Conservation (phyloP, 805 yeast genomes). For the Wickerhamiella parazyma region DNA sequence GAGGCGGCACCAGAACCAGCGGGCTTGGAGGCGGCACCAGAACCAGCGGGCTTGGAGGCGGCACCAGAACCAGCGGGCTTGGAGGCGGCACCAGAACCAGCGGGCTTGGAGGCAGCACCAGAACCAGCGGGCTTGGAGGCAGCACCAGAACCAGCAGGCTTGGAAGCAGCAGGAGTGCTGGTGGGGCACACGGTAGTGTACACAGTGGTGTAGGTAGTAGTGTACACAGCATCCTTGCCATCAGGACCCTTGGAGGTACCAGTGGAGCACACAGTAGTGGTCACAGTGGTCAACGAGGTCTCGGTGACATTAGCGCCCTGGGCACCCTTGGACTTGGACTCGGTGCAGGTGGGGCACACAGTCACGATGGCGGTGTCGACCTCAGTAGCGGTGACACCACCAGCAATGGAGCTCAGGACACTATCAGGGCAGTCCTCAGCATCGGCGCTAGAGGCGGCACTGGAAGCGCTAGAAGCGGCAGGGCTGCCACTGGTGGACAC, state of each 20-base stretch:
- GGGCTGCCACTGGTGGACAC: neutral
- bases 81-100: too few relatives aligned
- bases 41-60: too few relatives aligned
- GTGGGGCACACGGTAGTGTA: neutral
- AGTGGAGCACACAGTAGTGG: neutral
- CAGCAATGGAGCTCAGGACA: neutral
- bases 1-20: too few relatives aligned
- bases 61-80: too few relatives aligned
- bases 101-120: conserved; percentile 17
- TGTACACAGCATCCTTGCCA: neutral
- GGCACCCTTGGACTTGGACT: too few relatives aligned
- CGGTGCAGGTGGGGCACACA: neutral
- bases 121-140: conserved; percentile 2
- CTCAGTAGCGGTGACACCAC: neutral
- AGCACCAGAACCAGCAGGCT: conserved; percentile 9
- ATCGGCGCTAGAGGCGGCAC: conserved; percentile 11
- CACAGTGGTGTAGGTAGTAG: neutral
- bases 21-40: too few relatives aligned
- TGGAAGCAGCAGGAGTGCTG: conserved; percentile 2
- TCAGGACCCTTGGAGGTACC: neutral
- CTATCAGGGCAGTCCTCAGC: neutral
- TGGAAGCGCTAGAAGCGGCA: neutral
- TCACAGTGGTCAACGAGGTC: neutral
- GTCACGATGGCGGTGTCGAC: neutral
- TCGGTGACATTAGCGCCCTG: neutral